phyloP scores from a whole-genome alignment of 768 basidiomycete species.

The Suillus subaureus region DNA sequence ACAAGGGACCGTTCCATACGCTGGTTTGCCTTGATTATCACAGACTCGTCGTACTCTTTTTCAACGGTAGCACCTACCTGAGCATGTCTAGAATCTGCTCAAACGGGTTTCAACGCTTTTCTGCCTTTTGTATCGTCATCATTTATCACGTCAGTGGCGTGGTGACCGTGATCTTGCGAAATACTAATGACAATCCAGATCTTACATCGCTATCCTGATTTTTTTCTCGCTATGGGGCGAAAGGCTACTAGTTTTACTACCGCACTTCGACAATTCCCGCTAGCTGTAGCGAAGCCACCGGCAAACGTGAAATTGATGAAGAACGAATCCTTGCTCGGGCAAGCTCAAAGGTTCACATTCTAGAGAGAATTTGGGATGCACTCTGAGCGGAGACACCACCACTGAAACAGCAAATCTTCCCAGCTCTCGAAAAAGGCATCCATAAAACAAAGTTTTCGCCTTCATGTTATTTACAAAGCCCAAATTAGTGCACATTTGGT shows the following conservation, averaged over 20 bases:
- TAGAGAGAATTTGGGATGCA: conserved; percentile 16
- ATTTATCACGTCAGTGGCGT: conserved; percentile 57
- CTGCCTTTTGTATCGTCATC: conserved; percentile 52
- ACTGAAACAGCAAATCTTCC: background rate
- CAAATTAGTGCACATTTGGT: background rate
- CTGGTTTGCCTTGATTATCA: conserved; percentile 60
- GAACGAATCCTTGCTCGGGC: conserved; percentile 53
- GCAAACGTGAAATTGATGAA: conserved; percentile 61
- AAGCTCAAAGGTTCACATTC: conserved; percentile 38
- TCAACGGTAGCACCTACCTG: conserved; percentile 46
- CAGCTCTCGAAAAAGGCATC: background rate
- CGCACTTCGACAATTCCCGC: conserved; percentile 31
- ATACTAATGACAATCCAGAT: conserved; percentile 12
- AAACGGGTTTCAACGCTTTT: conserved; percentile 20
- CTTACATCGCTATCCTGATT: conserved; percentile 20
- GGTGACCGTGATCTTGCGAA: conserved; percentile 10
- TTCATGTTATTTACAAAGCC: background rate
- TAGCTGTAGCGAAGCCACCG: conserved; percentile 46
- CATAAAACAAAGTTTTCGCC: background rate
- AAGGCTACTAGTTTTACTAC: conserved; percentile 31
- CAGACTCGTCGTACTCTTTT: conserved; percentile 54
- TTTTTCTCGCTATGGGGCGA: conserved; percentile 16
- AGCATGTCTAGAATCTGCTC: conserved; percentile 14
- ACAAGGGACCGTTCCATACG: conserved; percentile 63
- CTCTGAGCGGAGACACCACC: background rate